Evolutionary conservation across 164 flowering plant genomes (phyloP), one percentile per base, ranked within the genome.

Genomic region (Euptelea pleiosperma): DNA sequence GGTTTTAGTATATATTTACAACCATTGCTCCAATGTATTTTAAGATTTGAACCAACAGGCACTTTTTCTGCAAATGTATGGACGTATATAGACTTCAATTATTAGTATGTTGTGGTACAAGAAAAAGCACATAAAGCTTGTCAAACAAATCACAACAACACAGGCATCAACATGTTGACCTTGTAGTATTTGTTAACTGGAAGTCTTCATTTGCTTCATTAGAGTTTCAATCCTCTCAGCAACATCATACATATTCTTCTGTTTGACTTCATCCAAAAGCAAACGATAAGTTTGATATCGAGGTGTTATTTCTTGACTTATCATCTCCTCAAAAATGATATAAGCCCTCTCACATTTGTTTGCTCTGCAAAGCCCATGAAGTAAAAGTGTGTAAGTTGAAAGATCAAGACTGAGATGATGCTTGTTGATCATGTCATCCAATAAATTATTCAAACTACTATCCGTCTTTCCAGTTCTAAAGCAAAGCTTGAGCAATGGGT

Each of bases 341-440:
- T 71, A 83, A 25, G 94, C 97, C 86, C 82, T 70, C 47, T 81
- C 80, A 55, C 76, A 74, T 58, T 72, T 77, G 55, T 77, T 72
- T n/a, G 79, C 81, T 49, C 77, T 69, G 65, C 89, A 90, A 11
- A 85, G 73, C 24, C 90, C 87, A 59, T 85, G 92, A 65, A 90
- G 73, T 56, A 87, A 61, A 69, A 90, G 86, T 11, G 82, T 57
- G 56, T 82, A 87, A 7, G 86, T 70, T 31, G 88, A 79, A 37
- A 73, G 40, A 68, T 87, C 92, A 62, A 90, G 78, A 59, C 97
- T 71, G 4, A 87, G 77, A 62, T 85, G 84, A 67, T 87, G 84
- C 67, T 81, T 85, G 52, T 75, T 75, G 21, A 76, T 70, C 82
- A 90, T 83, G 61, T 79, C 83, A 70, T 71, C 64, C 69, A 90